Base-by-base conservation (phyloP, 192 early-diverging fungal genomes). In the Podila verticillata region DNA sequence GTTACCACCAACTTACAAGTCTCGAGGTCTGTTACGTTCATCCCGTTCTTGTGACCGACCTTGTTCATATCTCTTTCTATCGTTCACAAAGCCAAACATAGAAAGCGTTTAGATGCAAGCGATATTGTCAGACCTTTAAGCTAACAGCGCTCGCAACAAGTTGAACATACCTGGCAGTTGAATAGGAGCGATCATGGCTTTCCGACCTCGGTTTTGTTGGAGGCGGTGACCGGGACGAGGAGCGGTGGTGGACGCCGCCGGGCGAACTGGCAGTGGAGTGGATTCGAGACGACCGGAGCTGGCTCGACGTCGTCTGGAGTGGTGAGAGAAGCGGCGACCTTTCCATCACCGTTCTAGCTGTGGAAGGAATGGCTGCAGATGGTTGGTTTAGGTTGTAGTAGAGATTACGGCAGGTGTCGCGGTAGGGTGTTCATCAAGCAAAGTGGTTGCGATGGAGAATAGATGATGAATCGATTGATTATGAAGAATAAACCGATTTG, bases 211-310 rank as follows among this genome's bases (percentile, higher is more conserved):
- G 77, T 56, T 80, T 80, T 13, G 44, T 68, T 2, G 77, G 66
- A 9, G 75, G 77, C 24, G 77, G 77, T 24, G 77, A 80, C 15
- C 77, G 77, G 19, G 77, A 80, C 57, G 69, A 72, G 10, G 69
- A 72, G 30, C 70, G 77, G 28, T 72, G 65, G 47, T 80, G 77
- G 20, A 79, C 61, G 19, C 77, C 77, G 9, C 77, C 77, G 8
- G 77, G 77, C 2, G 77, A 80, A 36, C 77, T 80, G 70, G 72
- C 77, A 7, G 77, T 80, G 0, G 77, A 80, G 57, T 80, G 77
- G 19, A 80, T 80, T 22, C 70, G 65, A 28, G 77, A 68, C 7
- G 77, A 68, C 60, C 72, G 72, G 31, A 80, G 66, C 57, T 80
- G 77, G 68, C 61, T 72, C 17, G 77, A 72, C 5, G 77, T 66